A percentile compares a stretch with the other conserved stretches of the same genome.
Conservation (phyloP, 345 rosid genomes). For the Schrenkiella parvula region DNA sequence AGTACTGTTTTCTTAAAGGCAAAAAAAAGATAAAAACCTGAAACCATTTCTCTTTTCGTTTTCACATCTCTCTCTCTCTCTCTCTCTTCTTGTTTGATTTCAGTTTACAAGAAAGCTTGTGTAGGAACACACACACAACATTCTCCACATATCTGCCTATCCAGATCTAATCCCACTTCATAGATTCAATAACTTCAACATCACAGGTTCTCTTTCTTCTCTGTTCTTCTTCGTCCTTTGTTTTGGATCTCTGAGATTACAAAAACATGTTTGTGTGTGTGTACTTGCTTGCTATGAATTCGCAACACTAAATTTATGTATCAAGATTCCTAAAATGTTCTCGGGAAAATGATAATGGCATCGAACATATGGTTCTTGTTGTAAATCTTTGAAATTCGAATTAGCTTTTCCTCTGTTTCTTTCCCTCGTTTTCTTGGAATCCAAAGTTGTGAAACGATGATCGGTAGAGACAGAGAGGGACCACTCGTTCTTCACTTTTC, state of each 20-base stretch:
- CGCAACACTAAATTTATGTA: neutral
- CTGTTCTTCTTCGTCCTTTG: neutral
- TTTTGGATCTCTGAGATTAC: conserved; percentile 11
- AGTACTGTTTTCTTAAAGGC: conserved; percentile 14
- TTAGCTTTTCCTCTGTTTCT: neutral
- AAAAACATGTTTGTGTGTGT: neutral
- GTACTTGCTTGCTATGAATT: neutral
- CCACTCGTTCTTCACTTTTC: conserved; percentile 17
- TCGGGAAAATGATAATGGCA: neutral
- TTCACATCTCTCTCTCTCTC: conserved; percentile 28
- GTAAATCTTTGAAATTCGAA: neutral
- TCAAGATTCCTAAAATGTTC: neutral
- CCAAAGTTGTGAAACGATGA: neutral
- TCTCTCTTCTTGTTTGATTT: conserved; percentile 10
- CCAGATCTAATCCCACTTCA: conserved; percentile 26
- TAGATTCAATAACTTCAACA: neutral
- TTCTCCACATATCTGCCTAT: conserved; percentile 16
- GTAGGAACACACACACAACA: conserved; percentile 18
- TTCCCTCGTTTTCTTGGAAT: neutral
- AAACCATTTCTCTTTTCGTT: conserved; percentile 21
- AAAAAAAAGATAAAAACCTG: conserved; percentile 17
- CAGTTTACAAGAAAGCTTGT: conserved; percentile 22
- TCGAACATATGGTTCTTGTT: neutral
- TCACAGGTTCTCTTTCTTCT: conserved; percentile 25
- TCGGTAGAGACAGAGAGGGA: conserved; percentile 17